phyloP scores from a whole-genome alignment of 495 filamentous ascomycete species.

The Tuber aestivum region DNA sequence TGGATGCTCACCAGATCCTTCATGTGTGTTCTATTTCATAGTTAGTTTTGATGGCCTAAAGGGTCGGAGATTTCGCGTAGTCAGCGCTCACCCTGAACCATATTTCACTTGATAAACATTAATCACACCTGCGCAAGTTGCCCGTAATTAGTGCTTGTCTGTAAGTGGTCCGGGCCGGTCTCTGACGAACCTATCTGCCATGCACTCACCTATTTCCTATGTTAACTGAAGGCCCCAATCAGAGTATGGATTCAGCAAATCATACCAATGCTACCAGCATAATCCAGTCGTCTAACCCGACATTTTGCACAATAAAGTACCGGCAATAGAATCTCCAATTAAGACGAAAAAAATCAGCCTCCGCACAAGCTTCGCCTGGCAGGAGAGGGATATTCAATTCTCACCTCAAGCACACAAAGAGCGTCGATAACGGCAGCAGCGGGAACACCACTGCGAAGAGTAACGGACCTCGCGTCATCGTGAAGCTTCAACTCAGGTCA shows the following conservation, averaged over 20 bases:
- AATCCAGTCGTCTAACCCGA: conserved; percentile 37
- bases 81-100: conserved; percentile 32
- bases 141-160: not conserved
- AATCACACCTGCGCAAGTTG: conserved; percentile 12
- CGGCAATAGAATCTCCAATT: conserved; percentile 35
- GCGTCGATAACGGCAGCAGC: conserved; percentile 28
- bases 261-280: conserved; percentile 35
- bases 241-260: not conserved
- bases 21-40: conserved; percentile 21
- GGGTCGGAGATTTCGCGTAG: not conserved
- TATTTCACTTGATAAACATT: conserved; percentile 36
- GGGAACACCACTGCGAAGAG: conserved; percentile 32
- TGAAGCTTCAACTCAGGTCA: not conserved
- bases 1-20: conserved; percentile 15
- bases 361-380: not conserved
- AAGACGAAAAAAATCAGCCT: conserved; percentile 3
- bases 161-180: not conserved
- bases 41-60: conserved; percentile 4
- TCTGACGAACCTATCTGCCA: conserved; percentile 30
- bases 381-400: conserved; percentile 3
- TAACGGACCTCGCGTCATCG: conserved; percentile 25
- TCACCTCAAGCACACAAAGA: conserved; percentile 36
- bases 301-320: conserved; percentile 17
- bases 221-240: conserved; percentile 1
- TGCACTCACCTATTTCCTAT: conserved; percentile 14